These are phyloP conservation scores for Anthracocystis panici-leucophaei DNA, from an alignment of 1,284 basidiomycete genomes.

Conservation along the genomic window DNA sequence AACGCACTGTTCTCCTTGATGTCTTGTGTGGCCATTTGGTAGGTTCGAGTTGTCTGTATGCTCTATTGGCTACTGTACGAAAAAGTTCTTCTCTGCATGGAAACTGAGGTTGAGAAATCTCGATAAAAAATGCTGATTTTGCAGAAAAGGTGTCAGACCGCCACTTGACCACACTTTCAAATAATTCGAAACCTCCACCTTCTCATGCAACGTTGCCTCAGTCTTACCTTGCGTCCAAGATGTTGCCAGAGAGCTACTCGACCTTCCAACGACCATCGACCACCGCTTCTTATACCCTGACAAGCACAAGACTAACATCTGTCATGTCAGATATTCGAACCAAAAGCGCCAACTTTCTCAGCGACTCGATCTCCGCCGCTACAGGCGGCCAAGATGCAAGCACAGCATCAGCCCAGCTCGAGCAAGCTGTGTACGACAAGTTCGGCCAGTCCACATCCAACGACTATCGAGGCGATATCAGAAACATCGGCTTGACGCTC, in stretches of 20 bases:
- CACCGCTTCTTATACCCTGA: not conserved
- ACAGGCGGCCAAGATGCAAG: conserved; percentile 23
- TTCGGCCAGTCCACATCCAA: conserved; percentile 37
- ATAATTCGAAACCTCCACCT: conserved; percentile 14
- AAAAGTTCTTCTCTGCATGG: no score
- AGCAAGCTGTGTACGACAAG: conserved; percentile 37
- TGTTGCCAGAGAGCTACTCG: no score
- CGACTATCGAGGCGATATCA: conserved; percentile 41
- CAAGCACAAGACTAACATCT: not conserved
- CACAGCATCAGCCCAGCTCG: conserved; percentile 30
- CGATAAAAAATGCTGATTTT: not conserved
- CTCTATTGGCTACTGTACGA: no score
- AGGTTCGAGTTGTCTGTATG: no score
- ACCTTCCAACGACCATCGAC: not conserved
- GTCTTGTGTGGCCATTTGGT: no score
- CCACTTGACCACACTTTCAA: not conserved
- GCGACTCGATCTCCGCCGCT: conserved; percentile 33
- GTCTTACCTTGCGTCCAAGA: conserved; percentile 14
- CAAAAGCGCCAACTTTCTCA: conserved; percentile 38
- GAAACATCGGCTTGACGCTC: conserved; percentile 42
- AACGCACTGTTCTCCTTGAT: no score
- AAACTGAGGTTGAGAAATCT: not conserved
- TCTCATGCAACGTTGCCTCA: conserved; percentile 31
- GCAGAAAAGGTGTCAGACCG: not conserved
- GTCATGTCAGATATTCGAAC: conserved; percentile 42